Evolutionary conservation across 2,329 filamentous ascomycete genomes (phyloP).

Genomic region (Colletotrichum sp.): DNA sequence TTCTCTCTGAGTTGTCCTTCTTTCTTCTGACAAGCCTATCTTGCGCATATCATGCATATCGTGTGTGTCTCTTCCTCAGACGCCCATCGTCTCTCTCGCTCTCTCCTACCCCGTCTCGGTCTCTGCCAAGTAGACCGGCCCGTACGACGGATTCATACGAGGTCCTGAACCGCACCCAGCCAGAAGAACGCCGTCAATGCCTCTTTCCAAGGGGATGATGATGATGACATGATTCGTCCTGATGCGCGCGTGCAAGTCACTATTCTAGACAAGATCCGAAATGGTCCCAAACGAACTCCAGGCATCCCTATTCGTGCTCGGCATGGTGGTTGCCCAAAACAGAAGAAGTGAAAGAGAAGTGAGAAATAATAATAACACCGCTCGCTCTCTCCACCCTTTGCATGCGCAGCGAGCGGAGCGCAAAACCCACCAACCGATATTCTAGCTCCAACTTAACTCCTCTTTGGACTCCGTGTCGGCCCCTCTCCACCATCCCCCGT

Average conservation of each 20-base stretch:
- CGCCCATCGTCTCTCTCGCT: neutral
- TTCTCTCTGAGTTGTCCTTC: neutral
- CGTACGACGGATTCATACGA: neutral
- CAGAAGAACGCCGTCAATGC: neutral
- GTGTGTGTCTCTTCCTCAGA: slow-evolving; percentile 1
- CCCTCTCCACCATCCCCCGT: neutral
- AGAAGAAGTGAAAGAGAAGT: neutral
- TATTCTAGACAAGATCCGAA: slow-evolving; percentile 1
- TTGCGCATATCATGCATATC: neutral
- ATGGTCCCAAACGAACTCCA: neutral
- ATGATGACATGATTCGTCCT: slow-evolving; percentile 6
- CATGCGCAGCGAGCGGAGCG: neutral
- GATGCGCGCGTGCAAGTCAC: neutral
- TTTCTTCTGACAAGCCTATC: neutral
- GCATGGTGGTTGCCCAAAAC: neutral
- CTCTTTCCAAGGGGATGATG: neutral
- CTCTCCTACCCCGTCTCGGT: neutral
- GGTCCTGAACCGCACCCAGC: neutral
- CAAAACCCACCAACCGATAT: neutral
- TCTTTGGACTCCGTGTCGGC: neutral
- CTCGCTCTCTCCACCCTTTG: neutral
- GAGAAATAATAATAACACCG: neutral
- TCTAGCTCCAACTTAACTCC: neutral
- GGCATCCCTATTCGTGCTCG: neutral
- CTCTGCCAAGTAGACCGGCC: neutral